These are phyloP conservation scores for Neurospora sp. DNA, from an alignment of 495 filamentous ascomycete genomes.

Conservation along the genomic window DNA sequence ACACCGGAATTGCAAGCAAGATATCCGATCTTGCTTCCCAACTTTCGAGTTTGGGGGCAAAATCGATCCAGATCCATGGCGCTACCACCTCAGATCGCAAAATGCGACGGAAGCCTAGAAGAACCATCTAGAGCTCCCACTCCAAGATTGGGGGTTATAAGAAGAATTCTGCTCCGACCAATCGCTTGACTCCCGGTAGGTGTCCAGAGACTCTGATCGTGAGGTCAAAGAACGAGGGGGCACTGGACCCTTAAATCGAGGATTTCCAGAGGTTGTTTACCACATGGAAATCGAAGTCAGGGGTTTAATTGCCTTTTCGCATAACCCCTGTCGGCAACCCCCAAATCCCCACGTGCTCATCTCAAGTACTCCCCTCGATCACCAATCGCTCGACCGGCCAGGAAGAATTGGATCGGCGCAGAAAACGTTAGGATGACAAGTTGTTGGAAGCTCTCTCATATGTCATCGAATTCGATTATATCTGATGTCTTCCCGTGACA, in stretches of 20 bases:
- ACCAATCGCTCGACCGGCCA: not conserved
- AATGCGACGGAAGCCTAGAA: not conserved
- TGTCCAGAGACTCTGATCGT: not conserved
- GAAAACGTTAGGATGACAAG: not conserved
- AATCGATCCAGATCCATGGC: not conserved
- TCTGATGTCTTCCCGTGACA: not conserved
- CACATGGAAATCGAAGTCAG: not conserved
- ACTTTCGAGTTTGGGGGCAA: not conserved
- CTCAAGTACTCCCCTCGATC: not conserved
- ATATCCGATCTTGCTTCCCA: not conserved
- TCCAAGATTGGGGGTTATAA: not conserved
- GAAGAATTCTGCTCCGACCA: not conserved
- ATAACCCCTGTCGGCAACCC: not conserved
- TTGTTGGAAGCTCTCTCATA: not conserved
- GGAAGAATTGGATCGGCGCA: not conserved
- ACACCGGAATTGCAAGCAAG: not conserved
- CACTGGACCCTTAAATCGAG: not conserved
- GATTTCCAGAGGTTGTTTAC: not conserved
- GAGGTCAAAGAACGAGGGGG: not conserved
- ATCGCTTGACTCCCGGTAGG: not conserved
- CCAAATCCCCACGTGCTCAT: not conserved
- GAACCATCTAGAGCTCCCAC: not conserved
- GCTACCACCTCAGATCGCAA: not conserved
- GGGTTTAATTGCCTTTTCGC: not conserved
- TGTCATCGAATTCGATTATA: not conserved